phyloP scores from a whole-genome alignment of 345 rosid genomes.

The Litchi chinensis region DNA sequence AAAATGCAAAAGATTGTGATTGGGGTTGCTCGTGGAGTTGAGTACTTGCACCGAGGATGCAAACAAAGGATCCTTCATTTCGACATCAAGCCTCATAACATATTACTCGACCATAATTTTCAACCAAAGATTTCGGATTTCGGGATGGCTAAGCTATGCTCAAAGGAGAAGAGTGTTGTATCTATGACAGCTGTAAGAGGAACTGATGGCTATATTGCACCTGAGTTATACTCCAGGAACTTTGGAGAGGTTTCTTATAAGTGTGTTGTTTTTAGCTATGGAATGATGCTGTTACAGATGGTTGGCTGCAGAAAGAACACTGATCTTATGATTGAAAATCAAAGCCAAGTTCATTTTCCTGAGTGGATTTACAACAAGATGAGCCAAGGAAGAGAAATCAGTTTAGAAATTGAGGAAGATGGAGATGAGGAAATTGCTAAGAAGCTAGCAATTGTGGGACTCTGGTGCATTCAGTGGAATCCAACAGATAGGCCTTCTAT shows the following conservation, averaged over 20 bases:
- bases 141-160: background rate
- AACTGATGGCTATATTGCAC: conserved; percentile 1
- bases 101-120: background rate
- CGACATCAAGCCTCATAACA: conserved; percentile 5
- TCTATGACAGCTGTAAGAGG: background rate
- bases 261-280: background rate
- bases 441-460: conserved; percentile 4
- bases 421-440: conserved; percentile 4
- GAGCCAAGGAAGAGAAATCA: background rate
- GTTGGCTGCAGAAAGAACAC: background rate
- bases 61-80: background rate
- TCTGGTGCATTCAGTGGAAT: conserved; percentile 1
- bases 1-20: background rate
- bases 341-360: background rate
- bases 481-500: conserved; percentile 1
- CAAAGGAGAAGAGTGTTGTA: background rate
- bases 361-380: background rate
- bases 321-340: background rate
- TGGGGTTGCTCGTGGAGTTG: background rate
- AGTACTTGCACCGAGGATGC: conserved; percentile 2
- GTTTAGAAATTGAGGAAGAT: background rate
- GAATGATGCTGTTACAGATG: background rate
- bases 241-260: background rate
- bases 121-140: background rate
- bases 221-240: background rate